Evolutionary conservation across 495 filamentous ascomycete species (phyloP).

Genomic region (Penicillium cinerascens): DNA sequence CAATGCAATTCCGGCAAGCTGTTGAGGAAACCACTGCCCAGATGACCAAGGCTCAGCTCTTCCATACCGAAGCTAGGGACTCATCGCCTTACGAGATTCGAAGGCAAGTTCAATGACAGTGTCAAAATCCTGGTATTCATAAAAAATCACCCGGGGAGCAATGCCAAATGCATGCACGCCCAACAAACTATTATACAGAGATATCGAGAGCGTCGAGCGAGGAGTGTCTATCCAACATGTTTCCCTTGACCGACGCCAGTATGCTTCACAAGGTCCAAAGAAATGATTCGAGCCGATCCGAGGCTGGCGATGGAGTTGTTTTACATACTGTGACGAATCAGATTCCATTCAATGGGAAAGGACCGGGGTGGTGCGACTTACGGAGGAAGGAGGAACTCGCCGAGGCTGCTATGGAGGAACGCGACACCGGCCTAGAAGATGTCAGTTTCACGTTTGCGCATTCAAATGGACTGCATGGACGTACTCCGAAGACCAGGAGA

Average conservation of each 20-base stretch:
- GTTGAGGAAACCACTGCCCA: too few relatives aligned
- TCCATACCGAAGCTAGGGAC: neutral
- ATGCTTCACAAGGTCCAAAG: conserved; percentile 14
- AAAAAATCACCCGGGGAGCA: conserved; percentile 9
- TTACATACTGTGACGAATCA: conserved; percentile 25
- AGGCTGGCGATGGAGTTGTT: conserved; percentile 5
- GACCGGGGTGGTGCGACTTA: conserved; percentile 40
- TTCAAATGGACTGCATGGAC: conserved; percentile 22
- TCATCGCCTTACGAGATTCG: neutral
- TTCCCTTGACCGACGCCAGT: conserved; percentile 22
- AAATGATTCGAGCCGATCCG: conserved; percentile 10
- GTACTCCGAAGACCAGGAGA: conserved; percentile 67
- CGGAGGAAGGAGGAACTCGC: conserved; percentile 71
- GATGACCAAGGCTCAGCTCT: neutral
- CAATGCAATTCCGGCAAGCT: too few relatives aligned
- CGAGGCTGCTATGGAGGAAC: conserved; percentile 70
- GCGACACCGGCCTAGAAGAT: conserved; percentile 60
- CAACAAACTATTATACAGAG: conserved; percentile 29
- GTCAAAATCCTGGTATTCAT: conserved; percentile 23
- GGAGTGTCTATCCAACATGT: conserved; percentile 11
- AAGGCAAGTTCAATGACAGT: neutral
- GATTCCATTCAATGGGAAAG: conserved; percentile 1
- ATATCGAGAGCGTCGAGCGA: conserved; percentile 14
- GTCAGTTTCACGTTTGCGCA: conserved; percentile 14
- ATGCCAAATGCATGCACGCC: conserved; percentile 3